Evolutionary conservation across 169 alveolate genomes (phyloP).

Genomic region (Eimeria brunetti): DNA sequence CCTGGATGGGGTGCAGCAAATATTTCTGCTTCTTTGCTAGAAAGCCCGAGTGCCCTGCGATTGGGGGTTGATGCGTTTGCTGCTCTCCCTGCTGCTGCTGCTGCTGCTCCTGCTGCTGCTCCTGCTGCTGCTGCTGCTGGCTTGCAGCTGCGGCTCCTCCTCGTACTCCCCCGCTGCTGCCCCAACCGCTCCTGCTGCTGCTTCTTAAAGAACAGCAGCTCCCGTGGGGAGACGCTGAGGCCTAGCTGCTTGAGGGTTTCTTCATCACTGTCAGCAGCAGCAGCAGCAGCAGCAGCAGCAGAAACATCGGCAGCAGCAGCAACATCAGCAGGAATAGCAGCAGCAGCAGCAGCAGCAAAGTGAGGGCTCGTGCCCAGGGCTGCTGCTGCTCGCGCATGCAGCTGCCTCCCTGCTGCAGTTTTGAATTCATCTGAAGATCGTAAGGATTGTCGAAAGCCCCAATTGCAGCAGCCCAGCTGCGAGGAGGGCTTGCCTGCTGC

Average conservation of each 20-base stretch:
- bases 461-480: background rate
- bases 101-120: too few species aligned
- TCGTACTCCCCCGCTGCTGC: background rate
- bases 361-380: background rate
- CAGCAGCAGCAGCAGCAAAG: background rate
- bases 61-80: too few species aligned
- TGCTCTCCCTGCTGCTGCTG: too few species aligned
- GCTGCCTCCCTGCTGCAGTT: background rate
- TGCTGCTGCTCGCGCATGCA: background rate
- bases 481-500: slow-evolving; percentile 56
- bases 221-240: slow-evolving; percentile 32
- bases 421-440: slow-evolving; percentile 22
- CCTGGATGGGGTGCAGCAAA: background rate
- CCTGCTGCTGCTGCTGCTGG: background rate
- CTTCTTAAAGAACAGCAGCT: slow-evolving; percentile 25
- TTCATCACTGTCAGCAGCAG: slow-evolving; percentile 15
- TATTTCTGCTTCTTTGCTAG: background rate
- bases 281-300: too few species aligned
- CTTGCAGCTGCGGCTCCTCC: slow-evolving; percentile 19
- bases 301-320: too few species aligned
- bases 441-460: slow-evolving; percentile 46
- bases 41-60: too few species aligned
- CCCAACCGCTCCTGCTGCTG: background rate
- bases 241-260: slow-evolving; percentile 38
- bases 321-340: too few species aligned